These are phyloP conservation scores for Podospora appendiculata DNA, from an alignment of 495 filamentous ascomycete genomes.

Conservation along the genomic window DNA sequence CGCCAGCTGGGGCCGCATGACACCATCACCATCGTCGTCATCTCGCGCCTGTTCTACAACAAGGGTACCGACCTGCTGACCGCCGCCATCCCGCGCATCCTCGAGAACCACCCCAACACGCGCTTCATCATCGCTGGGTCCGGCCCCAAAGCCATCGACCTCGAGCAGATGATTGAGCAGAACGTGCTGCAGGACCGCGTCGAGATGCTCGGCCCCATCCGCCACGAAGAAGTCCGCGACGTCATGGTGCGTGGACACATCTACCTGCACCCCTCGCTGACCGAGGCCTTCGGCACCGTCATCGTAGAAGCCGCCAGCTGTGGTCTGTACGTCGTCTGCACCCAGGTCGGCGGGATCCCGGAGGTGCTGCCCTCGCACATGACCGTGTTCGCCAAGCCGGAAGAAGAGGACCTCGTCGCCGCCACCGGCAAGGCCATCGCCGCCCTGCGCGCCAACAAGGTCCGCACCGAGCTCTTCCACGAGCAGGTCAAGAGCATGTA, in stretches of 20 bases:
- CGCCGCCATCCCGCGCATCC: slow-evolving; percentile 86
- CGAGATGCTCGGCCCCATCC: slow-evolving; percentile 80
- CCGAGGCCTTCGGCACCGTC: slow-evolving; percentile 95
- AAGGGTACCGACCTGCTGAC: slow-evolving; percentile 95
- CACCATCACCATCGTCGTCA: slow-evolving; percentile 91
- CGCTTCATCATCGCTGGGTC: slow-evolving; percentile 96
- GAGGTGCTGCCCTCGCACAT: slow-evolving; percentile 91
- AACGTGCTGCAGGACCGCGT: slow-evolving; percentile 93
- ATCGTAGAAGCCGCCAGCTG: slow-evolving; percentile 95
- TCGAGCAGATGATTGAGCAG: slow-evolving; percentile 95
- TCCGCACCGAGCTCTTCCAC: slow-evolving; percentile 90
- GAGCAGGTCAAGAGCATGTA: slow-evolving; percentile 98
- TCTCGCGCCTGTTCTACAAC: slow-evolving; percentile 97
- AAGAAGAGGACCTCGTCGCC: slow-evolving; percentile 81
- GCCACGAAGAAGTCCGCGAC: slow-evolving; percentile 93
- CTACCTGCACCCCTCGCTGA: slow-evolving; percentile 89
- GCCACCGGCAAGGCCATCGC: slow-evolving; percentile 79
- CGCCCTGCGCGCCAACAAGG: slow-evolving; percentile 68
- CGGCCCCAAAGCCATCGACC: slow-evolving; percentile 91
- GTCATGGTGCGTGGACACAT: slow-evolving; percentile 99
- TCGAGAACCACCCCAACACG: slow-evolving; percentile 80
- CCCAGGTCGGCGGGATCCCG: slow-evolving; percentile 91
- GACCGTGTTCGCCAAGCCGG: slow-evolving; percentile 88
- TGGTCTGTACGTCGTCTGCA: slow-evolving; percentile 92
- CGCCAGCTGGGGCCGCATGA: slow-evolving; percentile 67